Percentiles rank a stretch among this genome's conserved stretches.
These are phyloP conservation scores for Arctium minus DNA, from an alignment of 129 eudicot genomes.

Conservation along the genomic window DNA sequence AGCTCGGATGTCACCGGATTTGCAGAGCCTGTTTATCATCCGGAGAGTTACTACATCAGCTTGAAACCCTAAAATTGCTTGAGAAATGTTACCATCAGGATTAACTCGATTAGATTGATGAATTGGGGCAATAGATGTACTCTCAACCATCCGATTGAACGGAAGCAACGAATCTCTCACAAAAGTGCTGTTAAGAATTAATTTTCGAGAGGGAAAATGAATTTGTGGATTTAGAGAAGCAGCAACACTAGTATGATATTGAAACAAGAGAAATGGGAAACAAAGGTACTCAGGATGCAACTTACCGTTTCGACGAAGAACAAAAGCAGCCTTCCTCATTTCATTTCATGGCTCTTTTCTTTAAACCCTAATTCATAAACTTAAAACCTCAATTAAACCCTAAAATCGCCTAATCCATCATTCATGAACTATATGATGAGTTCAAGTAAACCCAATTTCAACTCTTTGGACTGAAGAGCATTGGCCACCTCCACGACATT, in stretches of 20 bases:
- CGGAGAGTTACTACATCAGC: slow-evolving; percentile 8
- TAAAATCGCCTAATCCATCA: neutral
- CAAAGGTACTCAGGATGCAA: slow-evolving; percentile 18
- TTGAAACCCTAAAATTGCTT: slow-evolving; percentile 22
- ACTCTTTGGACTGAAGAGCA: neutral
- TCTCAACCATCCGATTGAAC: slow-evolving; percentile 5
- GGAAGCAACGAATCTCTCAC: slow-evolving; percentile 23
- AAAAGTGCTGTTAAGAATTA: slow-evolving; percentile 8
- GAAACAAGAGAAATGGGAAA: slow-evolving; percentile 10
- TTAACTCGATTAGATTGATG: slow-evolving; percentile 23
- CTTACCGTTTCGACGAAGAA: slow-evolving; percentile 28
- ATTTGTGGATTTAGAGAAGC: slow-evolving; percentile 16
- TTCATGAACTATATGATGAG: neutral
- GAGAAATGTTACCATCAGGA: neutral
- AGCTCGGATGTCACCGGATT: slow-evolving; percentile 20
- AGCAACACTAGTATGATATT: slow-evolving; percentile 6
- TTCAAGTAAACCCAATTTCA: neutral
- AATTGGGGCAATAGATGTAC: slow-evolving; percentile 21
- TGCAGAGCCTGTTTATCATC: slow-evolving; percentile 27
- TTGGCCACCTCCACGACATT: neutral
- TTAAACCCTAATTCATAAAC: slow-evolving; percentile 23
- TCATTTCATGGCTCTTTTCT: neutral
- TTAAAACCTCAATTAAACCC: slow-evolving; percentile 10
- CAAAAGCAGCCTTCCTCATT: slow-evolving; percentile 24
- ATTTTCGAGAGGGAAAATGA: slow-evolving; percentile 17